phyloP scores from a whole-genome alignment of 345 rosid species.

The Sonneratia caseolaris region DNA sequence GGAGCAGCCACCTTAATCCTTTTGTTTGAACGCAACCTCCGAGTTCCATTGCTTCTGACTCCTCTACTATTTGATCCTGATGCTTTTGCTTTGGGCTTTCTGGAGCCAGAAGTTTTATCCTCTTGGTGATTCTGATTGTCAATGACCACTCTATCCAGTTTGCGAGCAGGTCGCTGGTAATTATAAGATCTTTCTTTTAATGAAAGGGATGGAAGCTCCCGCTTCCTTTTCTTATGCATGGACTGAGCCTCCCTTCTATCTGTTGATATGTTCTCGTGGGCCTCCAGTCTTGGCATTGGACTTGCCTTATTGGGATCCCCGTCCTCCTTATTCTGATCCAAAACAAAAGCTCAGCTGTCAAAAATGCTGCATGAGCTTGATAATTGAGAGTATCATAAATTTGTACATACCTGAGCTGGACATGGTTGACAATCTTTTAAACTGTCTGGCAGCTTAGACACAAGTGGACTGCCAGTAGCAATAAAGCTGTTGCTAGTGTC shows the following conservation, averaged over 20 bases:
- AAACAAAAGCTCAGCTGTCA: neutral
- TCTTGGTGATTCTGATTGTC: neutral
- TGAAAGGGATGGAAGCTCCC: neutral
- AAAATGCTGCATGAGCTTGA: neutral
- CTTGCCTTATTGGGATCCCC: neutral
- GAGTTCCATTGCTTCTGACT: neutral
- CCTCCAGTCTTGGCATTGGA: neutral
- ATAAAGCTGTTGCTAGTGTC: constrained; percentile 3
- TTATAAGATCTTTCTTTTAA: neutral
- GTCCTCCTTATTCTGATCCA: neutral
- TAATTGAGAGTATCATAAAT: neutral
- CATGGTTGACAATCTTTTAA: neutral
- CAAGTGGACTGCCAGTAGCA: constrained; percentile 4
- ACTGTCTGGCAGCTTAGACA: neutral
- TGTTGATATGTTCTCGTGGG: neutral
- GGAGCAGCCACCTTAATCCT: constrained; percentile 7
- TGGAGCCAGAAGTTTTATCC: neutral
- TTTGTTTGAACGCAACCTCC: constrained; percentile 4
- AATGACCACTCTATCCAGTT: neutral
- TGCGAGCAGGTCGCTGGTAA: neutral
- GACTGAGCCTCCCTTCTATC: neutral
- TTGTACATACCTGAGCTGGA: neutral
- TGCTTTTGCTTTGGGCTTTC: constrained; percentile 2
- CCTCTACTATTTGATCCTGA: constrained; percentile 5
- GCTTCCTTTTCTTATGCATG: neutral